Percentiles rank a stretch among this genome's conserved stretches.
These are phyloP conservation scores for Syzygium oleosum DNA, from an alignment of 345 rosid species.

Conservation along the genomic window DNA sequence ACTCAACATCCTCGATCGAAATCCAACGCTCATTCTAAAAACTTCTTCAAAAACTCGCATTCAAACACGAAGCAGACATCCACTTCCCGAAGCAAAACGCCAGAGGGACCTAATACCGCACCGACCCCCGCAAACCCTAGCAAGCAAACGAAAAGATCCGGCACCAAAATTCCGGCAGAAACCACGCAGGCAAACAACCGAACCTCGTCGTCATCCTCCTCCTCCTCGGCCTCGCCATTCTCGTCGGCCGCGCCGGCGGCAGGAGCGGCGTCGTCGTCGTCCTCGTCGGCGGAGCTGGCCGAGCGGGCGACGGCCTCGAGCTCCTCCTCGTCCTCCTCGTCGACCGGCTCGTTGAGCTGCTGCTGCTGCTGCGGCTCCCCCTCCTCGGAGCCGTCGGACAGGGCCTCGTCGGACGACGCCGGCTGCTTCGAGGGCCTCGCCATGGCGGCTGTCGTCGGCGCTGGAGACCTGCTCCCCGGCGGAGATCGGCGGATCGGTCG, in stretches of 20 bases:
- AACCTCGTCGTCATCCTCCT: constrained; percentile 26
- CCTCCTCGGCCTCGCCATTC: not conserved
- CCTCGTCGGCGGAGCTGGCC: constrained; percentile 65
- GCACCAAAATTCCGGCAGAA: not conserved
- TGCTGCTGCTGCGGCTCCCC: constrained; percentile 33
- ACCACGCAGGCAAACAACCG: not conserved
- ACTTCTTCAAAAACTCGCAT: not conserved
- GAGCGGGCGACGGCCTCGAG: constrained; percentile 94
- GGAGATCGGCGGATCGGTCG: not conserved
- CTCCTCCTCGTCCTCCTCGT: constrained; percentile 94
- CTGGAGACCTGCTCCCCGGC: not conserved
- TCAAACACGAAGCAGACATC: not conserved
- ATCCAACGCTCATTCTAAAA: not conserved
- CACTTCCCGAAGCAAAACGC: not conserved
- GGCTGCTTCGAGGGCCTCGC: constrained; percentile 43
- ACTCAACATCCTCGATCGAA: not conserved
- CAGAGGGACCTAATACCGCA: not conserved
- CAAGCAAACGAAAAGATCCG: not conserved
- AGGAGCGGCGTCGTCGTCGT: constrained; percentile 11
- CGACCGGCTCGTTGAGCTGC: constrained; percentile 3
- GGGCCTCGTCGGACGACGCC: constrained; percentile 63
- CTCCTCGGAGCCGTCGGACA: constrained; percentile 42
- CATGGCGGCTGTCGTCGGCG: not conserved
- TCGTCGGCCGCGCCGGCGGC: constrained; percentile 38
- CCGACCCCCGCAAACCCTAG: not conserved